Base-by-base conservation (phyloP, 2,329 filamentous ascomycete genomes). In the Drechslerella stenobrocha region DNA sequence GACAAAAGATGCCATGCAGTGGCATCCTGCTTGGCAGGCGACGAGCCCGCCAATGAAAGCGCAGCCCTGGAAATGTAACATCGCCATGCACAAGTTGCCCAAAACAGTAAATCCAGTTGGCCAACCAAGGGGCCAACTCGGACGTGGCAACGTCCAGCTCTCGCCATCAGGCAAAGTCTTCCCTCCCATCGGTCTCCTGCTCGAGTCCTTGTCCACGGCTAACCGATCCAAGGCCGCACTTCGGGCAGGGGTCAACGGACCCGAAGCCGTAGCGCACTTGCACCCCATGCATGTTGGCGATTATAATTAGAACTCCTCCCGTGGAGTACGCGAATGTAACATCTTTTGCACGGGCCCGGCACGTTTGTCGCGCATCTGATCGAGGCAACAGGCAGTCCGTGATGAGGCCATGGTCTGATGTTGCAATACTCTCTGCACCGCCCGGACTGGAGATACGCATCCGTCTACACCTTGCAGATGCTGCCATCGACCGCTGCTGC, bases 321-420 rank as follows among this genome's bases (percentile, higher is more conserved):
- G n/a, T 20, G 7, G 7, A 42, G n/a, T n/a, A n/a, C n/a, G n/a
- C n/a, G n/a, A 42, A 42, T 42, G 37, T 42, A 42, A 42, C 37
- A 42, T 42, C 37, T 20, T 42, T 18, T 37, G 15, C 34, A 6
- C 15, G 7, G 3, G 6, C 18, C 37, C 2, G 13, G 37, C 15
- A 20, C 18, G 22, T 42, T 42, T 42, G 22, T 42, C 18, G 22
- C 22, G 18, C 18, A 3, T 5, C 18, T 42, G 18, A 20, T 5
- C 13, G 22, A 42, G 37, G 11, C 5, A 30, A 30, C 37, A 18
- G 37, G 13, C 37, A 18, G 18, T n/a, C n/a, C n/a, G n/a, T n/a
- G n/a, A n/a, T n/a, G n/a, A n/a, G n/a, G n/a, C n/a, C n/a, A 20
- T 42, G 37, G 22, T 18, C 37, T 18, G 37, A 42, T 18, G 37